phyloP scores from a whole-genome alignment of 331 rosid genomes.

The Phaseolus coccineus region DNA sequence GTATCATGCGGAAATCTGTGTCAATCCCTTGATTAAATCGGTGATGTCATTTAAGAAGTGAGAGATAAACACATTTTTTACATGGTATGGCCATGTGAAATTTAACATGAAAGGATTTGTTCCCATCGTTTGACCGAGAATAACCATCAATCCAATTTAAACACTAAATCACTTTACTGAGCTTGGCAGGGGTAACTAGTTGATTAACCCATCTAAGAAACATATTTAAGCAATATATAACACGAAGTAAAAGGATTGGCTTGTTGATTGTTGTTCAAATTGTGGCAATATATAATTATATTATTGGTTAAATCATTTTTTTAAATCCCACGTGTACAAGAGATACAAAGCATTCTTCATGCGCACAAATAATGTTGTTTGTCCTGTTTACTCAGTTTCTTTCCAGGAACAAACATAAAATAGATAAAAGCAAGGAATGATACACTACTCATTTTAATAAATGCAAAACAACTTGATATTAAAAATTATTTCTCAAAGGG shows the following conservation, averaged over 20 bases:
- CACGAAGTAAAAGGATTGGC: background rate
- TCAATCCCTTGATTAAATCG: background rate
- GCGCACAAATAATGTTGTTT: background rate
- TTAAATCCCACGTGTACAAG: background rate
- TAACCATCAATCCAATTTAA: constrained; percentile 22
- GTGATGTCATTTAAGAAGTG: background rate
- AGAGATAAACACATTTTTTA: background rate
- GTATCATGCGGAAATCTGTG: background rate
- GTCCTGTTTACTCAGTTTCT: background rate
- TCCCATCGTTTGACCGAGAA: constrained; percentile 18
- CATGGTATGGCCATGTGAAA: background rate
- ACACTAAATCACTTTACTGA: constrained; percentile 5
- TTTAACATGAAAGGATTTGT: background rate
- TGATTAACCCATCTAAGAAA: constrained; percentile 25
- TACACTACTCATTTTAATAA: background rate
- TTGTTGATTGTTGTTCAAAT: background rate
- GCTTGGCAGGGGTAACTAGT: background rate
- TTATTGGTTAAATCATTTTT: constrained; percentile 11
- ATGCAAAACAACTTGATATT: constrained; percentile 29
- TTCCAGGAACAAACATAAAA: background rate
- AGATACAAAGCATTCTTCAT: background rate
- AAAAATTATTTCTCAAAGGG: background rate
- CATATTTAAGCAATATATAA: constrained; percentile 21
- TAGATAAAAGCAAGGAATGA: constrained; percentile 3
- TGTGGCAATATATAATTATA: background rate